Percentiles rank a stretch among this genome's conserved stretches.
These are phyloP conservation scores for Bruguiera parviflora DNA, from an alignment of 345 rosid species.

Conservation along the genomic window DNA sequence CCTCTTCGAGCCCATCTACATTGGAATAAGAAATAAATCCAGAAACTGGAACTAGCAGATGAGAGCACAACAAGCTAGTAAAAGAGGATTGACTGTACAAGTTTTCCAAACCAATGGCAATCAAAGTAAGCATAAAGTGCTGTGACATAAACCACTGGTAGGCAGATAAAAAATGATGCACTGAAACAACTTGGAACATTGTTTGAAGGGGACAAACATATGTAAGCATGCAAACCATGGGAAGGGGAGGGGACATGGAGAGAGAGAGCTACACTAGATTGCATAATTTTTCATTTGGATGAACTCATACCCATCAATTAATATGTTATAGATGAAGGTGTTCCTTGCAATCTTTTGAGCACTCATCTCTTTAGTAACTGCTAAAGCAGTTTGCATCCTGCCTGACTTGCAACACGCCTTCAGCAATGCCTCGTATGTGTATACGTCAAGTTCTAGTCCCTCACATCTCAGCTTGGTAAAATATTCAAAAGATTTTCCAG, in stretches of 20 bases:
- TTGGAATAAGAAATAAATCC: background rate
- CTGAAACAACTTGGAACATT: too few species aligned
- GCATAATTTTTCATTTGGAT: background rate
- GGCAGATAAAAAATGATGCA: too few species aligned
- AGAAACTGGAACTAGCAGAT: background rate
- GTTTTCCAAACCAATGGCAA: background rate
- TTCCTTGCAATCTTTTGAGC: constrained; percentile 72
- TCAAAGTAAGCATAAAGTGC: too few species aligned
- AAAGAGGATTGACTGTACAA: background rate
- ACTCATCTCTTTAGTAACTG: constrained; percentile 91
- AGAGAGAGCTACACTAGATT: background rate
- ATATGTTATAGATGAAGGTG: constrained; percentile 78
- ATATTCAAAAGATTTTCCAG: constrained; percentile 86
- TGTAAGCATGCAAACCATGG: too few species aligned
- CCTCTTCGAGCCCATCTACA: constrained; percentile 97
- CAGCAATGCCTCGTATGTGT: constrained; percentile 82
- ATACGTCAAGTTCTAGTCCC: constrained; percentile 80
- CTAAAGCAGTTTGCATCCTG: constrained; percentile 97
- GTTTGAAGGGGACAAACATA: too few species aligned
- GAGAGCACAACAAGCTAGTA: background rate
- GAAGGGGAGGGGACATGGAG: too few species aligned
- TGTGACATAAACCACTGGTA: too few species aligned
- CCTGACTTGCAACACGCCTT: constrained; percentile 99
- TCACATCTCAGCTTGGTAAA: constrained; percentile 74
- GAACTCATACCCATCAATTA: constrained; percentile 76